phyloP scores from a whole-genome alignment of 805 yeast species.

The Starmerella cellae region DNA sequence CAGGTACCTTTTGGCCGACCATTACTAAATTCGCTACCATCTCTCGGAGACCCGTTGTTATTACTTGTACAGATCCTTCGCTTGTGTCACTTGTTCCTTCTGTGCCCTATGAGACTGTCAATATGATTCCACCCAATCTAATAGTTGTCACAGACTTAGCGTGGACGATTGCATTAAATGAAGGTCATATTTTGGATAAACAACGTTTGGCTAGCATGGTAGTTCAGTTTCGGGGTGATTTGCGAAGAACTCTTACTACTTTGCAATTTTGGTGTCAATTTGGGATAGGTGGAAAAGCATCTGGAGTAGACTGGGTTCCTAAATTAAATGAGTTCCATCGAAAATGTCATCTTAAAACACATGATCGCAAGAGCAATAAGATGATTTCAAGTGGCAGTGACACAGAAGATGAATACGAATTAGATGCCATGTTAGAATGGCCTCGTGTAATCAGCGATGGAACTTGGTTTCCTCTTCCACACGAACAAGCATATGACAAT shows the following conservation, averaged over 20 bases:
- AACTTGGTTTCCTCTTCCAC: slow-evolving; percentile 13
- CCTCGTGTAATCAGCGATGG: slow-evolving; percentile 19
- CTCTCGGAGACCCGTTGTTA: slow-evolving; percentile 54
- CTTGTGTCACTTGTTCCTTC: slow-evolving; percentile 6
- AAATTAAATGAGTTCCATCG: slow-evolving; percentile 16
- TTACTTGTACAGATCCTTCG: slow-evolving; percentile 44
- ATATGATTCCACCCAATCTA: background rate
- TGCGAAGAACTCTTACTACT: slow-evolving; percentile 22
- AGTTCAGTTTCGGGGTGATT: slow-evolving; percentile 20
- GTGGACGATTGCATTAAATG: slow-evolving; percentile 26
- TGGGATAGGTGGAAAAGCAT: slow-evolving; percentile 26
- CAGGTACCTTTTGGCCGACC: slow-evolving; percentile 59
- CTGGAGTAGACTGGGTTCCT: slow-evolving; percentile 26
- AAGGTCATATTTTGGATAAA: slow-evolving; percentile 26
- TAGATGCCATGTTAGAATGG: background rate
- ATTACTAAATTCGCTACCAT: slow-evolving; percentile 46
- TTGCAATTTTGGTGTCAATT: slow-evolving; percentile 29
- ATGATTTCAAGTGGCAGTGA: background rate
- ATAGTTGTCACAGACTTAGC: slow-evolving; percentile 21
- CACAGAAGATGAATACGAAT: background rate
- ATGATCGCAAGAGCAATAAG: background rate
- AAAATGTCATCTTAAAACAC: no score
- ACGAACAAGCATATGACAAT: background rate
- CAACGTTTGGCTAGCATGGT: slow-evolving; percentile 17
- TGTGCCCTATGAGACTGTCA: slow-evolving; percentile 1